Base-by-base conservation (phyloP, 192 early-diverging fungal species). In the Coemansia pectinata region DNA sequence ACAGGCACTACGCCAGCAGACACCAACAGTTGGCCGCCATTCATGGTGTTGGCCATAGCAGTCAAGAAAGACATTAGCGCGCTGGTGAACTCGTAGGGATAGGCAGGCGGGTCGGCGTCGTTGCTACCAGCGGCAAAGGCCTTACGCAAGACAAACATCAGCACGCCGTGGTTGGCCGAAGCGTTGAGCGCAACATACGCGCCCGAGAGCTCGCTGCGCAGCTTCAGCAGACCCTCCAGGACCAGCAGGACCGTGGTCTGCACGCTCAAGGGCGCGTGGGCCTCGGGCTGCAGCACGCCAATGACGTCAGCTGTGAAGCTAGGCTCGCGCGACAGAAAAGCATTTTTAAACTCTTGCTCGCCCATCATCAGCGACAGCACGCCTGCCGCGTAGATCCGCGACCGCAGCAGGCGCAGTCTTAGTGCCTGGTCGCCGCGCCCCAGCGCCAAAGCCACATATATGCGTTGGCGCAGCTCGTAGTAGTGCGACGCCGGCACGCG, bases 111-210 rank as follows among this genome's bases (percentile, higher is more conserved):
- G 29, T 78, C 75, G 11, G 38, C 59, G 38, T 61, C 59, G 59
- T 36, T 23, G 19, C 19, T 40, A 23, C 87, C 83, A 25, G 88
- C 39, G 34, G 80, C 62, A 33, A 94, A 87, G 27, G 94, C 86
- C 65, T 89, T 90, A 63, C 94, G 88, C 39, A 98, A 69, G 5
- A 92, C 85, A 63, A 88, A 91, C 81, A 98, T 90, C 14, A 98
- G 81, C 31, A 91, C 87, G 25, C 97, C 97, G 66, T 98, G 95
- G 67, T 95, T 97, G 4, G 94, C 95, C 2, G 94, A 92, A 2
- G 94, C 94, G 63, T 95, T 97, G 58, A 97, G 76, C 1, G 95
- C 93, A 14, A 91, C 87, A 44, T 96, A 84, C 1, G 96, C 92
- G 50, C 95, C 95, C 25, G 83, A 83, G 1, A 94, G 79, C 63